Percentiles rank a stretch among this genome's conserved stretches.
Evolutionary conservation across 306 rosid genomes (phyloP).

Genomic region (Hippophae tibetana): DNA sequence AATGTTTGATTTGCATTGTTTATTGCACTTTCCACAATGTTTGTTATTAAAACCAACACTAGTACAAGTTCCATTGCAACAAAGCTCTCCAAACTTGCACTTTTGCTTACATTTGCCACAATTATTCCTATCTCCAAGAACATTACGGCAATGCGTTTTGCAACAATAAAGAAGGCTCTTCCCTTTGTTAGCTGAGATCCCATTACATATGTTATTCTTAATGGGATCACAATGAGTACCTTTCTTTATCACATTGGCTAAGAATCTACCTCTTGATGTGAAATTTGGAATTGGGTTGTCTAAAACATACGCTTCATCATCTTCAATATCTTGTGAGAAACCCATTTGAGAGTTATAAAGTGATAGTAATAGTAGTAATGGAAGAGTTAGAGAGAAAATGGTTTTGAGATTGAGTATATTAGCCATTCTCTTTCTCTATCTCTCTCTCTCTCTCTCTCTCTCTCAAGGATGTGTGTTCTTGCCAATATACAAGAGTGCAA

Average conservation of each 20-base stretch:
- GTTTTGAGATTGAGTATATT: constrained; percentile 29
- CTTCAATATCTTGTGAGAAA: constrained; percentile 15
- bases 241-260: constrained; percentile 30
- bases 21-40: constrained; percentile 3
- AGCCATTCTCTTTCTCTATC: constrained; percentile 26
- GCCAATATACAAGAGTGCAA: no score
- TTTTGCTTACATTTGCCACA: constrained; percentile 1
- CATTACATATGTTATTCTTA: constrained; percentile 35
- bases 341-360: constrained; percentile 8
- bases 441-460: no score
- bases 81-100: constrained; percentile 4
- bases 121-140: constrained; percentile 34
- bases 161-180: constrained; percentile 42
- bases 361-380: constrained; percentile 11
- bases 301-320: constrained; percentile 21
- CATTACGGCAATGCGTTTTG: constrained; percentile 51
- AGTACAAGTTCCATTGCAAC: constrained; percentile 2
- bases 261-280: constrained; percentile 40
- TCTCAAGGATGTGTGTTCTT: no score
- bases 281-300: constrained; percentile 24
- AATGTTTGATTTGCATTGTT: not conserved
- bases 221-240: constrained; percentile 23
- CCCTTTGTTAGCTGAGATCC: constrained; percentile 43
- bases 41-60: not conserved
- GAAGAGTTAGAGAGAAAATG: constrained; percentile 31